phyloP scores from a whole-genome alignment of 2,329 filamentous ascomycete genomes.

The Clarireedia monteithiana region DNA sequence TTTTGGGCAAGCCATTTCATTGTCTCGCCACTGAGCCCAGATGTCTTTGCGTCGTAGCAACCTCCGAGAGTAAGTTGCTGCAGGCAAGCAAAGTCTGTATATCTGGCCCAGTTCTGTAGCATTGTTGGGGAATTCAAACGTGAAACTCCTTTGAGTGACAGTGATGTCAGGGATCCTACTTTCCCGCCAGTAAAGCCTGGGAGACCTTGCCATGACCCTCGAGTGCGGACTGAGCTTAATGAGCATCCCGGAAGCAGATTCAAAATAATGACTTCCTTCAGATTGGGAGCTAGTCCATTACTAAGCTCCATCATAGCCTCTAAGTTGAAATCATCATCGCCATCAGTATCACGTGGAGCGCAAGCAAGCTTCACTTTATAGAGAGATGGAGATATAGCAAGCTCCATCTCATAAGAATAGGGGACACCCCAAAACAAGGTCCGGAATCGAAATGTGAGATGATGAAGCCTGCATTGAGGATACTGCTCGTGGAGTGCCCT shows the following conservation, averaged over 20 bases:
- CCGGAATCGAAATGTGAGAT: conserved; percentile 10
- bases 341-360: conserved; percentile 3
- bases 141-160: conserved; percentile 5
- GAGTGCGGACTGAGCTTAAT: background rate
- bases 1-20: conserved; percentile 10
- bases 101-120: conserved; percentile 5
- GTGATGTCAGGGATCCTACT: conserved; percentile 8
- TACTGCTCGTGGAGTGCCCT: conserved; percentile 9
- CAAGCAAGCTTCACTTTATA: conserved; percentile 10
- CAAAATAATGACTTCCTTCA: conserved; percentile 11
- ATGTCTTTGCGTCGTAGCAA: background rate
- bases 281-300: conserved; percentile 8
- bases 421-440: conserved; percentile 5
- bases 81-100: conserved; percentile 8
- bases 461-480: conserved; percentile 11
- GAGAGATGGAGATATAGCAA: conserved; percentile 10
- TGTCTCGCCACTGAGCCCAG: conserved; percentile 5
- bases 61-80: conserved; percentile 8
- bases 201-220: conserved; percentile 11
- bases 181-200: conserved; percentile 10
- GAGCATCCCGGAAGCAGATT: conserved; percentile 5
- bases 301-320: conserved; percentile 12
- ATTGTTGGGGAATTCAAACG: background rate
- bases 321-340: conserved; percentile 11
- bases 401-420: conserved; percentile 10